These are phyloP conservation scores for Cyberlindnera xishuangbannaensis DNA, from an alignment of 805 yeast species.

Conservation along the genomic window DNA sequence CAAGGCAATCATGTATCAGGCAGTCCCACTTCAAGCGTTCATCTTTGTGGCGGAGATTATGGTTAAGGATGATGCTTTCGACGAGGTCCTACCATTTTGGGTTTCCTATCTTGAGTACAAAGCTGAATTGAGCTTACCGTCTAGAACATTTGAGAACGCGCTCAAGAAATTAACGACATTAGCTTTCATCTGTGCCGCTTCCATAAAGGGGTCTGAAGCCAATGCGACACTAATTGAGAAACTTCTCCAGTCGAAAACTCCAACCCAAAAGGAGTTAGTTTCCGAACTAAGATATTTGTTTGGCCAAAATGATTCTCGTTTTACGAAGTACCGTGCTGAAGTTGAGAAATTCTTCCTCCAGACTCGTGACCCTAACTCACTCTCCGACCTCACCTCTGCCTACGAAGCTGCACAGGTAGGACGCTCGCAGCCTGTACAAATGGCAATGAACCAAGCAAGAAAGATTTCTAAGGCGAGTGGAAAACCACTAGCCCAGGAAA, in stretches of 20 bases:
- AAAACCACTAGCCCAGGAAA: slow-evolving; percentile 33
- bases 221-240: slow-evolving; percentile 9
- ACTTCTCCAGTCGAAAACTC: slow-evolving; percentile 14
- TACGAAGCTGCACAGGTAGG: slow-evolving; percentile 13
- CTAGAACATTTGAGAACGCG: slow-evolving; percentile 2
- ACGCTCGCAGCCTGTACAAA: slow-evolving; percentile 13
- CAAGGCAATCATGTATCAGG: slow-evolving; percentile 11
- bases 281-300: slow-evolving; percentile 2
- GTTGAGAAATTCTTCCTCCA: slow-evolving; percentile 9
- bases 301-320: slow-evolving; percentile 8
- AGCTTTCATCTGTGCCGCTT: slow-evolving; percentile 16
- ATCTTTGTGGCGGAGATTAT: slow-evolving; percentile 10
- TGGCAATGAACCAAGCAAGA: slow-evolving; percentile 15
- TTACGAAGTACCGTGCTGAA: slow-evolving; percentile 2
- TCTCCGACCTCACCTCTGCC: slow-evolving; percentile 15
- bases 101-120: slow-evolving; percentile 20
- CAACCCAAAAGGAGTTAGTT: slow-evolving; percentile 1
- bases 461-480: slow-evolving; percentile 24
- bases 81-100: slow-evolving; percentile 19
- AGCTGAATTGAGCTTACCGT: slow-evolving; percentile 4
- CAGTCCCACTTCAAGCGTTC: slow-evolving; percentile 14
- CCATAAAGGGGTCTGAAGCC: slow-evolving; percentile 3
- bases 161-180: slow-evolving; percentile 6
- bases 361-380: slow-evolving; percentile 20
- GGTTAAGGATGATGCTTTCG: slow-evolving; percentile 11